Conservation (phyloP, 352 stramenopile genomes). For the Aphanomyces astaci region DNA sequence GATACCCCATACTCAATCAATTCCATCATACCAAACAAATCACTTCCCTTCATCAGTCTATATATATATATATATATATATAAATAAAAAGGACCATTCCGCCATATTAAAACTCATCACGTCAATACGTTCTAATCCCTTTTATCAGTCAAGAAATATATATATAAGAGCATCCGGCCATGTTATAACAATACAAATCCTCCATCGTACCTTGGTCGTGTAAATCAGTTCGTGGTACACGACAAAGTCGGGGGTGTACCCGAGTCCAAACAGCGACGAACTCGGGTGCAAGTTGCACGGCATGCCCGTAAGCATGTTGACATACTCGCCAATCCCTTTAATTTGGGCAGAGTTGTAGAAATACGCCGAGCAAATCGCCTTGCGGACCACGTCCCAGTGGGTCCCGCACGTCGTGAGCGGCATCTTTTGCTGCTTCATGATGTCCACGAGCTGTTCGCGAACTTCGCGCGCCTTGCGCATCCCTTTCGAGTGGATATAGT, state of each 20-base stretch:
- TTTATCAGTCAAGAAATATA: no score
- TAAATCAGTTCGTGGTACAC: constrained; percentile 99
- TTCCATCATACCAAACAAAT: no score
- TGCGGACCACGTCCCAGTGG: constrained; percentile 96
- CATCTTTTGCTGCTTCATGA: constrained; percentile 97
- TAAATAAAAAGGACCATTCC: no score
- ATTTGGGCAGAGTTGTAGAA: constrained; percentile 99
- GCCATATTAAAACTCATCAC: no score
- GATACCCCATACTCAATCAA: no score
- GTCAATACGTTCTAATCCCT: no score
- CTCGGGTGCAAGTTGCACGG: constrained; percentile 95
- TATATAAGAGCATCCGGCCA: no score
- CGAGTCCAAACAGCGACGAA: constrained; percentile 95
- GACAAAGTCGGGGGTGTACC: constrained; percentile 99
- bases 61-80: no score
- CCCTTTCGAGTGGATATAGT: constrained; percentile 97
- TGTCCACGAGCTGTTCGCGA: constrained; percentile 94
- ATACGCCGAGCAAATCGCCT: constrained; percentile 98
- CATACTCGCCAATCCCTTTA: constrained; percentile 98
- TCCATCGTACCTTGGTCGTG: constrained; percentile 91
- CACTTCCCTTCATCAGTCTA: no score
- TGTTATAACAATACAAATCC: constrained; percentile 22
- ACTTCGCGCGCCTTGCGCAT: constrained; percentile 89
- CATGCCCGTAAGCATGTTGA: constrained; percentile 99
- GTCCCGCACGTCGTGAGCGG: constrained; percentile 83